Evolutionary conservation across 2,329 filamentous ascomycete genomes (phyloP).

Genomic region (Exutisphaerella laricina): DNA sequence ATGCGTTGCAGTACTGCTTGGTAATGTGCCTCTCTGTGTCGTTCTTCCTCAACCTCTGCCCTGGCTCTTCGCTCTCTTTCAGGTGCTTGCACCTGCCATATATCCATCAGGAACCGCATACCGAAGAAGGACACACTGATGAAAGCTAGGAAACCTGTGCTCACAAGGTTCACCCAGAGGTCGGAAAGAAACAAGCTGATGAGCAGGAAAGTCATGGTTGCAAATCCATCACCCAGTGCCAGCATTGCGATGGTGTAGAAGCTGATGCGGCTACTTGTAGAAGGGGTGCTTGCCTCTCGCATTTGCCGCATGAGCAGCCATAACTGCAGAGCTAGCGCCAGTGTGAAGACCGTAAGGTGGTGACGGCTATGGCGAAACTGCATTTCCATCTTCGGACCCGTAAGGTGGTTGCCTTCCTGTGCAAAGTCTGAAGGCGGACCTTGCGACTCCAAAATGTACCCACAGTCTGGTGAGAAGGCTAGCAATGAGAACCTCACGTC

Average conservation of each 20-base stretch:
- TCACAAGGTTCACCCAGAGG: constrained; percentile 51
- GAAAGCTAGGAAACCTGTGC: constrained; percentile 54
- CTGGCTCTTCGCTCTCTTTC: constrained; percentile 42
- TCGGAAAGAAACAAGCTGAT: constrained; percentile 52
- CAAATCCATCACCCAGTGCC: constrained; percentile 56
- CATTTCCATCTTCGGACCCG: constrained; percentile 54
- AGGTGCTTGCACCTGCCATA: constrained; percentile 59
- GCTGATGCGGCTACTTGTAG: constrained; percentile 58
- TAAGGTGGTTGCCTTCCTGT: constrained; percentile 48
- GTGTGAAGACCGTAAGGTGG: constrained; percentile 49
- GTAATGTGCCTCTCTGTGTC: constrained; percentile 21
- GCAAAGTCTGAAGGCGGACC: constrained; percentile 51
- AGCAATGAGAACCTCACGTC: constrained; percentile 54
- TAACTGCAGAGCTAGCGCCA: constrained; percentile 49
- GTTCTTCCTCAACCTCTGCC: constrained; percentile 37
- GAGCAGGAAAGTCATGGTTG: constrained; percentile 49
- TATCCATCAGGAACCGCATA: constrained; percentile 61
- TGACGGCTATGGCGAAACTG: constrained; percentile 44
- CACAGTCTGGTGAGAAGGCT: constrained; percentile 61
- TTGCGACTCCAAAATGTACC: constrained; percentile 59
- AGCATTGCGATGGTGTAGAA: constrained; percentile 60
- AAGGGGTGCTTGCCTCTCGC: constrained; percentile 59
- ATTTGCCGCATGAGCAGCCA: constrained; percentile 56
- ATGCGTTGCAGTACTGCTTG: constrained; percentile 22
- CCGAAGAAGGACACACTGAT: constrained; percentile 58